Conservation (phyloP, 805 yeast genomes). For the Hanseniaspora nectarophila region DNA sequence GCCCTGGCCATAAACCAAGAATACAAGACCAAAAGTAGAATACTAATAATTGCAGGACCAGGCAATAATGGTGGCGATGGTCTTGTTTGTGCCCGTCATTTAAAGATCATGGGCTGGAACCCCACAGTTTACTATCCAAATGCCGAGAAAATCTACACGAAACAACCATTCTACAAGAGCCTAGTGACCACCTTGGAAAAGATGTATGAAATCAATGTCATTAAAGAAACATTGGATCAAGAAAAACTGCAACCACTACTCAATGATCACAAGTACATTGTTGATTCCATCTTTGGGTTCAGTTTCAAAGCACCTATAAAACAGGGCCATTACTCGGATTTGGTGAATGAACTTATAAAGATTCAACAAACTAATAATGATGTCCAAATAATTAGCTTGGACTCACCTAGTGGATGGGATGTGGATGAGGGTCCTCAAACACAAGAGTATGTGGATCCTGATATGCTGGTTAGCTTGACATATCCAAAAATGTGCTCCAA, state of each 20-base stretch:
- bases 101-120: conserved; percentile 62
- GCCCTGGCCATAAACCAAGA: conserved; percentile 70
- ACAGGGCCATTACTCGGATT: conserved; percentile 22
- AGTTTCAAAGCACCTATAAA: conserved; percentile 84
- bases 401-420: conserved; percentile 95
- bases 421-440: conserved; percentile 68
- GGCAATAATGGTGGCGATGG: conserved; percentile 98
- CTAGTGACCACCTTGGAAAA: conserved; percentile 50
- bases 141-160: conserved; percentile 37
- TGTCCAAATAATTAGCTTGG: conserved; percentile 35
- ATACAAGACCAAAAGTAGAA: conserved; percentile 42
- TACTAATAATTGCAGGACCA: conserved; percentile 77
- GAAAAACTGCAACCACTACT: conserved; percentile 23
- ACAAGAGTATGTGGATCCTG: conserved; percentile 40
- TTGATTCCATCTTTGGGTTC: conserved; percentile 87
- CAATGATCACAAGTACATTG: conserved; percentile 35
- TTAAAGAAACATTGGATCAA: conserved; percentile 45
- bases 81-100: conserved; percentile 84
- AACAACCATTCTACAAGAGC: conserved; percentile 45
- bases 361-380: neutral
- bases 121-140: conserved; percentile 70
- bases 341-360: neutral
- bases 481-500: conserved; percentile 86
- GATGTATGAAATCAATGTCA: conserved; percentile 25
- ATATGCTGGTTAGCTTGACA: conserved; percentile 66